Conservation (phyloP, 2,329 filamentous ascomycete genomes). For the Aspergillus clavatus region DNA sequence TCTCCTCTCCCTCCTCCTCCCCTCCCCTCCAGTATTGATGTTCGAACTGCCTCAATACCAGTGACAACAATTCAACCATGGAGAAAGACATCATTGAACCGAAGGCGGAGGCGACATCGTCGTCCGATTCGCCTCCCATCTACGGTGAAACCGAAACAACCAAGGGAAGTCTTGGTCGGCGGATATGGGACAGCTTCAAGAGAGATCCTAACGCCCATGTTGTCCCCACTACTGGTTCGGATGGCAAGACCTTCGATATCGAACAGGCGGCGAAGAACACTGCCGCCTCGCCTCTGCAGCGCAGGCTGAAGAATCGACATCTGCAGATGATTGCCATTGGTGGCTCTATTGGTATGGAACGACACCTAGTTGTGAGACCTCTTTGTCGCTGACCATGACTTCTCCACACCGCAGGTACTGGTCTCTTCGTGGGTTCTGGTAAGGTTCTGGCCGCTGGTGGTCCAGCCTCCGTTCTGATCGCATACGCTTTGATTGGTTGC, state of each 20-base stretch:
- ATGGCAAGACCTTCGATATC: slow-evolving; percentile 57
- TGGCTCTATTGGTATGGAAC: slow-evolving; percentile 68
- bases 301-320: slow-evolving; percentile 77
- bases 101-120: slow-evolving; percentile 19
- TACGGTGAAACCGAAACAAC: slow-evolving; percentile 30
- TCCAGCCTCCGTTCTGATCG: slow-evolving; percentile 70
- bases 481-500: slow-evolving; percentile 71
- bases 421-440: slow-evolving; percentile 81
- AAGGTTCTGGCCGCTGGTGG: slow-evolving; percentile 66
- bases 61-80: slow-evolving; percentile 17
- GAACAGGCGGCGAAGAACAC: slow-evolving; percentile 60
- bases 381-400: slow-evolving; percentile 6
- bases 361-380: slow-evolving; percentile 1
- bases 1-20: background rate
- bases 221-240: slow-evolving; percentile 41
- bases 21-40: background rate
- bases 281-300: slow-evolving; percentile 67
- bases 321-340: slow-evolving; percentile 97
- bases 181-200: slow-evolving; percentile 42
- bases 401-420: slow-evolving; percentile 54
- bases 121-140: slow-evolving; percentile 22
- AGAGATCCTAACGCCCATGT: slow-evolving; percentile 41
- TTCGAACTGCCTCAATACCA: background rate
- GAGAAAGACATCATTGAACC: slow-evolving; percentile 29
- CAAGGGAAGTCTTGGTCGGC: slow-evolving; percentile 19